phyloP scores from a whole-genome alignment of 2,329 filamentous ascomycete species.

The Sphaceloma murrayae region DNA sequence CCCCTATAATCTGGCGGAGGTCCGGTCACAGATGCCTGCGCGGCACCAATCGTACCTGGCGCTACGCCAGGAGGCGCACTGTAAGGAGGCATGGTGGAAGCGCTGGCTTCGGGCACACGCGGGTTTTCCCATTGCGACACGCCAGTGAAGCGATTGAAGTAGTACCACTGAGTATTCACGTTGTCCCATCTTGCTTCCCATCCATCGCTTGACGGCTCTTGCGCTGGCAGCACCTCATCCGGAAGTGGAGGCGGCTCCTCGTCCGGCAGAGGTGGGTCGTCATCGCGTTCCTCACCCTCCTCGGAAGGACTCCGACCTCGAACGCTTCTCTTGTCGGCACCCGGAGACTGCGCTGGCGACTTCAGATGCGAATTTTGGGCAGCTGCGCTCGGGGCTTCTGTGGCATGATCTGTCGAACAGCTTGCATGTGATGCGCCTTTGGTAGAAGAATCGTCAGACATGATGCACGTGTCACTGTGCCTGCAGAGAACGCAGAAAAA shows the following conservation, averaged over 20 bases:
- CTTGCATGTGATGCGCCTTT: constrained; percentile 24
- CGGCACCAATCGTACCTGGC: constrained; percentile 16
- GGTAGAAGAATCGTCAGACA: constrained; percentile 22
- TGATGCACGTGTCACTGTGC: constrained; percentile 11
- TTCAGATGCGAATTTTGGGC: too few species aligned
- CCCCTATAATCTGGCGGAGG: constrained; percentile 48
- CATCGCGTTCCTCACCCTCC: constrained; percentile 18
- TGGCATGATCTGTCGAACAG: too few species aligned
- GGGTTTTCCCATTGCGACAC: constrained; percentile 80
- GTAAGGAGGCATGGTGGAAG: not conserved
- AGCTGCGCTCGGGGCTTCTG: too few species aligned
- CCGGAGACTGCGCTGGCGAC: not conserved
- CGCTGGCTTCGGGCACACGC: constrained; percentile 48
- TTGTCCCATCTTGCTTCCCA: constrained; percentile 76
- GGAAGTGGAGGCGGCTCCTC: constrained; percentile 29
- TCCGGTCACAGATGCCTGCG: constrained; percentile 21
- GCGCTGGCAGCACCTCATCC: constrained; percentile 17
- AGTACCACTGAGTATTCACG: constrained; percentile 62
- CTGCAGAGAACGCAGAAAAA: not conserved
- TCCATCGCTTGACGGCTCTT: constrained; percentile 48
- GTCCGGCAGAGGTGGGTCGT: constrained; percentile 19
- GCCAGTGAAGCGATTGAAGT: constrained; percentile 71
- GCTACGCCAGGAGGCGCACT: not conserved
- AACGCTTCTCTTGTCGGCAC: too few species aligned
- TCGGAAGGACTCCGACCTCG: constrained; percentile 16